Evolutionary conservation across 768 basidiomycete genomes (phyloP).

Genomic region (Leucosporidium yakuticum): DNA sequence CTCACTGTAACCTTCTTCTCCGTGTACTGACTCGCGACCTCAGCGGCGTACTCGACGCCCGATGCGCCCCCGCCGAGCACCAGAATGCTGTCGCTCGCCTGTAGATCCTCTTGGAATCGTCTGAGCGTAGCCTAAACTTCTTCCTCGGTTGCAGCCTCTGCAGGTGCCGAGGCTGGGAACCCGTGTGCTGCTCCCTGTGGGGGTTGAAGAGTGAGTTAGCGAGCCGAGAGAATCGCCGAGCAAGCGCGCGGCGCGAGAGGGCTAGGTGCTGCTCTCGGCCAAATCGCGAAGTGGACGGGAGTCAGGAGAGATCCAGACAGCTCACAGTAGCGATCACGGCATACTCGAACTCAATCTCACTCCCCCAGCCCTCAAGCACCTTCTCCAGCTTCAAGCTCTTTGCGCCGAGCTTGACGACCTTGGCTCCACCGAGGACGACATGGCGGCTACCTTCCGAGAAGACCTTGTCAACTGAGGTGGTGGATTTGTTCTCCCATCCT

Average conservation of each 20-base stretch:
- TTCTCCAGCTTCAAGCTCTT: slow-evolving; percentile 18
- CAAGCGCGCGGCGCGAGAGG: neutral
- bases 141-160: too few relatives aligned
- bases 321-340: slow-evolving; percentile 31
- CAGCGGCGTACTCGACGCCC: neutral
- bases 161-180: too few relatives aligned
- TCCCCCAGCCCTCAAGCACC: slow-evolving; percentile 8
- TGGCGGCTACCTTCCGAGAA: slow-evolving; percentile 1
- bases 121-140: slow-evolving; percentile 16
- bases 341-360: slow-evolving; percentile 32
- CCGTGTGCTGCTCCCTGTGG: too few relatives aligned
- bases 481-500: slow-evolving; percentile 25
- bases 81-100: too few relatives aligned
- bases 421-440: slow-evolving; percentile 9
- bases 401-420: slow-evolving; percentile 7
- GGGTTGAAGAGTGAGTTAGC: too few relatives aligned
- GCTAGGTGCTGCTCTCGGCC: too few relatives aligned
- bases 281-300: too few relatives aligned
- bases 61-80: slow-evolving; percentile 1
- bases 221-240: too few relatives aligned
- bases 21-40: neutral
- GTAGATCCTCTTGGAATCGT: too few relatives aligned
- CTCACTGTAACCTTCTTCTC: neutral
- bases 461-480: too few relatives aligned
- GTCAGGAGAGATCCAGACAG: neutral